A percentile compares a stretch with the other conserved stretches of the same genome.
Conservation (phyloP, 345 rosid genomes). For the Salix caprea region DNA sequence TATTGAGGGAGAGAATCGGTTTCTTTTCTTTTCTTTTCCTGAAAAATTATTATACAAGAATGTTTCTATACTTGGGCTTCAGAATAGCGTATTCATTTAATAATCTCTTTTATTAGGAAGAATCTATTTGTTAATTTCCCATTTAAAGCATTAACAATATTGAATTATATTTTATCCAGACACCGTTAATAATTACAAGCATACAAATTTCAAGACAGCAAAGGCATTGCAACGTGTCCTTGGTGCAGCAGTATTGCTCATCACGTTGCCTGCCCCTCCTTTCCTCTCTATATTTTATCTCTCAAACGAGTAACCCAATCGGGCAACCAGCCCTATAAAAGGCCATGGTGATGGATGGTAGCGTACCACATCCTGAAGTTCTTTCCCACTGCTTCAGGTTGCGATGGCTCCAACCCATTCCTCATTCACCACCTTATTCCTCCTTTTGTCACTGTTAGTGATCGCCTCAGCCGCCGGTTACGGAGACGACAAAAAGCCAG, state of each 20-base stretch:
- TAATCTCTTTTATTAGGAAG: neutral
- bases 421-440: slow-evolving; percentile 14
- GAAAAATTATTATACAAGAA: too few species aligned
- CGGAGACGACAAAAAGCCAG: slow-evolving; percentile 2
- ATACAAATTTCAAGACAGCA: too few species aligned
- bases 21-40: too few species aligned
- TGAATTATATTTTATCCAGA: neutral
- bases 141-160: too few species aligned
- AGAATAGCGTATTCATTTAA: neutral
- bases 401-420: slow-evolving; percentile 17
- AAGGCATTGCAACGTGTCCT: neutral
- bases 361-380: neutral
- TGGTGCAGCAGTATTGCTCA: neutral
- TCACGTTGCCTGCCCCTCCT: neutral
- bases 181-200: too few species aligned
- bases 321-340: neutral
- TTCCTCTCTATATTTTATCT: neutral
- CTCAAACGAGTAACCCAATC: neutral
- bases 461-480: slow-evolving; percentile 6
- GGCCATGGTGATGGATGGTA: neutral
- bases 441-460: slow-evolving; percentile 24
- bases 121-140: neutral
- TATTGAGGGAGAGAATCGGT: too few species aligned
- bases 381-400: neutral
- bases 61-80: too few species aligned